phyloP scores from a whole-genome alignment of 2,329 filamentous ascomycete species.

The Nakataea oryzae region DNA sequence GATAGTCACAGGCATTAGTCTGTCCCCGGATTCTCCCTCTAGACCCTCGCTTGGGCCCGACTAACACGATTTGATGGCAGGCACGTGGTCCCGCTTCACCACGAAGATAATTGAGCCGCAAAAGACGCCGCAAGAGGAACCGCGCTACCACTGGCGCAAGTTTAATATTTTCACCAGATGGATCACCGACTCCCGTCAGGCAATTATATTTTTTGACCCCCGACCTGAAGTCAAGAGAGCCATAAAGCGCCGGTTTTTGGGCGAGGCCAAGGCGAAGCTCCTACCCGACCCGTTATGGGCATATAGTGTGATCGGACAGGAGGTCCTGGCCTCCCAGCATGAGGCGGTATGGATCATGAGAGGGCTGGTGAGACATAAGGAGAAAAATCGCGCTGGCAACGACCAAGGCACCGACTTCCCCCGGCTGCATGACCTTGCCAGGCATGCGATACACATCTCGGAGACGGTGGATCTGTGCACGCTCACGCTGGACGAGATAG shows the following conservation, averaged over 20 bases:
- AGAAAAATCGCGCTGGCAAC: neutral
- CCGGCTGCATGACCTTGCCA: conserved; percentile 11
- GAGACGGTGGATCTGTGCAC: conserved; percentile 27
- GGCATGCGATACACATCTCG: conserved; percentile 31
- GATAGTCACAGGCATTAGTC: neutral
- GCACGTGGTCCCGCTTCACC: neutral
- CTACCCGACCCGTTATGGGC: conserved; percentile 23
- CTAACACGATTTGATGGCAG: neutral
- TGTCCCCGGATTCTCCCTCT: neutral
- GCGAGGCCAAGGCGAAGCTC: neutral
- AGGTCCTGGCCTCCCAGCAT: conserved; percentile 21
- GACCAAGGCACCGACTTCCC: neutral
- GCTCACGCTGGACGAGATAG: conserved; percentile 10
- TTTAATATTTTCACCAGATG: neutral
- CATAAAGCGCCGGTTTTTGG: neutral
- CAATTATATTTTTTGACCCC: neutral
- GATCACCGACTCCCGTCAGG: neutral
- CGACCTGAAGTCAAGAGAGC: neutral
- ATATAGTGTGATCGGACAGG: conserved; percentile 18
- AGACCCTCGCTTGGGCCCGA: neutral
- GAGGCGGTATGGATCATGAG: conserved; percentile 28
- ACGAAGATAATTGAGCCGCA: neutral
- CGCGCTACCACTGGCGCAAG: neutral
- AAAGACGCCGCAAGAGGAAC: neutral
- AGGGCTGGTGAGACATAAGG: conserved; percentile 18